phyloP scores from a whole-genome alignment of 2,329 filamentous ascomycete genomes.

The Claviceps arundinis region DNA sequence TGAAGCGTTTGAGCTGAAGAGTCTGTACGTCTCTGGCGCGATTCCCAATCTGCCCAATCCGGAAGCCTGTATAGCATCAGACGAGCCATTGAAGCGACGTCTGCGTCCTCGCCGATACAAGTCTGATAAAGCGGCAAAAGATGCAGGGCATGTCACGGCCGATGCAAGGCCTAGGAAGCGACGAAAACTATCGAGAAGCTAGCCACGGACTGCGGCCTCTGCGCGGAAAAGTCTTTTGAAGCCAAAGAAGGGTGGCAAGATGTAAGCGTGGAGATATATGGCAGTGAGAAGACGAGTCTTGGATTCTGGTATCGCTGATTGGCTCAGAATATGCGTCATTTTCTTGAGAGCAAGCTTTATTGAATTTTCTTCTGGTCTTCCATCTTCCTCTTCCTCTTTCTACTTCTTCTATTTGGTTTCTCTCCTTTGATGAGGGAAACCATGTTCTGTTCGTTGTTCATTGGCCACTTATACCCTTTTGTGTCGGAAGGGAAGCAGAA shows the following conservation, averaged over 20 bases:
- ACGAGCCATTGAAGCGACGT: conserved; percentile 5
- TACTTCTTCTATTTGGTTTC: too few relatives aligned
- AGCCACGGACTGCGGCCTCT: background rate
- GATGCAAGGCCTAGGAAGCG: background rate
- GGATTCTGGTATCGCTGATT: background rate
- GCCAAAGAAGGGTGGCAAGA: background rate
- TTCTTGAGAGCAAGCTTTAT: too few relatives aligned
- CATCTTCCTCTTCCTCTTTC: too few relatives aligned
- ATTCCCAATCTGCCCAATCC: conserved; percentile 10
- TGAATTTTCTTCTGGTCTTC: too few relatives aligned
- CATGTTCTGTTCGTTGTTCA: too few relatives aligned
- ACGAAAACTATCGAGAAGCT: background rate
- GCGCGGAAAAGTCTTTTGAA: background rate
- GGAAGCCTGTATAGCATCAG: conserved; percentile 1
- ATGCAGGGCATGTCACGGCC: background rate
- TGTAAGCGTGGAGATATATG: background rate
- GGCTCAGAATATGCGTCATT: too few relatives aligned
- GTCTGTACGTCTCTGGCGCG: conserved; percentile 8
- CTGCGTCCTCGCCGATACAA: conserved; percentile 3
- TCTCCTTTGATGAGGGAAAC: too few relatives aligned
- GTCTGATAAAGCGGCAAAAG: background rate
- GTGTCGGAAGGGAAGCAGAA: too few relatives aligned
- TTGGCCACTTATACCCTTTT: too few relatives aligned
- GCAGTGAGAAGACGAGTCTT: conserved; percentile 1
- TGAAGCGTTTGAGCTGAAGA: conserved; percentile 1